phyloP scores from a whole-genome alignment of 2,329 filamentous ascomycete genomes.

The Gremmenia infestans region DNA sequence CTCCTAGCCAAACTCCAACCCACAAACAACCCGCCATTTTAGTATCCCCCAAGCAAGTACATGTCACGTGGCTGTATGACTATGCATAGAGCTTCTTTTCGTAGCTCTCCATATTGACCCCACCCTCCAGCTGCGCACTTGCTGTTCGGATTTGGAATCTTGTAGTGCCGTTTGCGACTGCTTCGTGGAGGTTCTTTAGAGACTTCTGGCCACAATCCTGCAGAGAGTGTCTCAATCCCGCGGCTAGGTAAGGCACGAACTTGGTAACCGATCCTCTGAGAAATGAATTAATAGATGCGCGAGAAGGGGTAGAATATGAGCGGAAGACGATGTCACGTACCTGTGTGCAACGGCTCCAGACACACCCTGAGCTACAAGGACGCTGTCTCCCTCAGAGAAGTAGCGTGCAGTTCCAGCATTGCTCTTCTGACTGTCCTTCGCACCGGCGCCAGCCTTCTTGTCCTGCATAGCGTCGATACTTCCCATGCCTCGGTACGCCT shows the following conservation, averaged over 20 bases:
- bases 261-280: conserved; percentile 67
- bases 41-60: too few relatives aligned
- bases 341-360: conserved; percentile 78
- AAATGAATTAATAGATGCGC: not conserved
- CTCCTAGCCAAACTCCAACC: too few relatives aligned
- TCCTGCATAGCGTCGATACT: conserved; percentile 99
- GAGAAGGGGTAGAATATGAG: not conserved
- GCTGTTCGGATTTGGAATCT: conserved; percentile 93
- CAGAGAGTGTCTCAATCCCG: conserved; percentile 93
- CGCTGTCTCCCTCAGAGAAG: conserved; percentile 93
- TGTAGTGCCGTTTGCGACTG: conserved; percentile 68
- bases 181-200: conserved; percentile 68
- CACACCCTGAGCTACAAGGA: conserved; percentile 95
- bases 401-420: conserved; percentile 97
- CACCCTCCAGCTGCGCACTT: conserved; percentile 92
- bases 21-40: too few relatives aligned
- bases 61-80: conserved; percentile 37
- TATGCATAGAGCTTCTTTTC: conserved; percentile 99
- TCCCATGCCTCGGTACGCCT: conserved; percentile 98
- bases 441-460: conserved; percentile 85
- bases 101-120: conserved; percentile 97
- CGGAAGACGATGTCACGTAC: conserved; percentile 26
- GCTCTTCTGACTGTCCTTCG: conserved; percentile 68
- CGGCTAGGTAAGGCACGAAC: conserved; percentile 92
- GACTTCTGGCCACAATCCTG: conserved; percentile 91